A percentile compares a stretch with the other conserved stretches of the same genome.
These are phyloP conservation scores for Tuber melanosporum DNA, from an alignment of 495 filamentous ascomycete genomes.

Conservation along the genomic window DNA sequence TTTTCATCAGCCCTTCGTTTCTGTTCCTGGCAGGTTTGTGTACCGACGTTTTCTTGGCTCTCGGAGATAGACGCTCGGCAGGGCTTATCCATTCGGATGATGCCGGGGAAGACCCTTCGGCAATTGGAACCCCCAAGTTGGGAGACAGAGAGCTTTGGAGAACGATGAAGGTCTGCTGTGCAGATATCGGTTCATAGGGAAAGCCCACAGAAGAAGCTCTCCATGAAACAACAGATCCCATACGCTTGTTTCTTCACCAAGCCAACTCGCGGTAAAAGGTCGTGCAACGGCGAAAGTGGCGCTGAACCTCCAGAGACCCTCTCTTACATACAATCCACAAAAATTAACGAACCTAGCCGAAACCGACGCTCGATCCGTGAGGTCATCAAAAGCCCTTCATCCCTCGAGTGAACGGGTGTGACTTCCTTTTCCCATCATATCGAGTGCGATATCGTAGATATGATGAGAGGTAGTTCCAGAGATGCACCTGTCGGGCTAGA, in stretches of 20 bases:
- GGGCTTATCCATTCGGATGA: background rate
- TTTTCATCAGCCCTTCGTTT: background rate
- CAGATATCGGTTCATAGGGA: background rate
- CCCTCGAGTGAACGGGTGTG: background rate
- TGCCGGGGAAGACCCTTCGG: background rate
- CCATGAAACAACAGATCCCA: background rate
- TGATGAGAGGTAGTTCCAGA: background rate
- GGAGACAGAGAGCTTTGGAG: background rate
- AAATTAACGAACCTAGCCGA: background rate
- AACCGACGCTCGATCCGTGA: background rate
- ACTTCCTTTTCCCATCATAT: background rate
- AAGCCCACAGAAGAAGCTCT: background rate
- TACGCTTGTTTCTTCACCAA: background rate
- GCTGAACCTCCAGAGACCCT: background rate
- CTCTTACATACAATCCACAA: background rate
- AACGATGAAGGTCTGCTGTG: background rate
- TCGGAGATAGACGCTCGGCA: background rate
- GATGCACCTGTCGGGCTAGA: background rate
- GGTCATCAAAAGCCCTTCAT: background rate
- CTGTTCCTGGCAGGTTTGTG: background rate
- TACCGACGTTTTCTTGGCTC: background rate
- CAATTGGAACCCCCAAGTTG: background rate
- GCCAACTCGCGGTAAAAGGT: background rate
- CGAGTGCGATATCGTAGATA: background rate
- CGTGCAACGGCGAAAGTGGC: background rate